Evolutionary conservation across 2,329 filamentous ascomycete genomes (phyloP), one percentile per base, ranked within the genome.

Genomic region (Rugonectria rugulosa): DNA sequence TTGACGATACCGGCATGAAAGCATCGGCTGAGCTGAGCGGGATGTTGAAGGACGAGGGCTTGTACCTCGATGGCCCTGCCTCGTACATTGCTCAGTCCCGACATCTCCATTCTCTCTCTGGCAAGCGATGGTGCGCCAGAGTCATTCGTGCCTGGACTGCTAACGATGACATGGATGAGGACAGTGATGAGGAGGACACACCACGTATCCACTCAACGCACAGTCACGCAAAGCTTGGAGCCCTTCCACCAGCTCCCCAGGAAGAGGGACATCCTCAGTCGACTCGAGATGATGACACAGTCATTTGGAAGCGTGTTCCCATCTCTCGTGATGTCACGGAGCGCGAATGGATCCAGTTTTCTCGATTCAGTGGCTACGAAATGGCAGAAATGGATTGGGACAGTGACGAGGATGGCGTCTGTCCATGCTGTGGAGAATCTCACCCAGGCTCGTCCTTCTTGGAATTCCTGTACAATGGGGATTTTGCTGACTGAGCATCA

Each of bases 271-370:
- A 79, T 15, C 80, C 80, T 4, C 55, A 64, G 24, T 80, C 78
- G 3, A 65, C 57, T 19, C 77, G 69, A 55, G 68, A 73, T n/a
- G 74, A 77, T 15, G 76, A 78, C 11, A 70, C 71, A 21, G 77
- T 81, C 4, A 75, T 84, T 17, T 84, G 80, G 79, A 84, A 82
- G 64, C 75, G 71, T 11, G 75, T 83, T 1, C 81, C 81, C 1
- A 41, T 72, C 4, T 69, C 68, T 15, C 75, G 78, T 15, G 77
- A 78, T 51, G 62, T 58, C 0, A 63, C 72, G 12, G 68, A 75
- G 26, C 79, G 81, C 19, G 65, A 70, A n/a, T 84, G 80, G 81
- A 69, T 74, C 14, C 73, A 81, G 29, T 84, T 83, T 60, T 76
- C 71, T 44, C 70, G 75, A 26, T 68, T 61, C 43, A 75, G 67